These are phyloP conservation scores for Boletus rufocinnamomeus DNA, from an alignment of 768 basidiomycete species.

Conservation along the genomic window DNA sequence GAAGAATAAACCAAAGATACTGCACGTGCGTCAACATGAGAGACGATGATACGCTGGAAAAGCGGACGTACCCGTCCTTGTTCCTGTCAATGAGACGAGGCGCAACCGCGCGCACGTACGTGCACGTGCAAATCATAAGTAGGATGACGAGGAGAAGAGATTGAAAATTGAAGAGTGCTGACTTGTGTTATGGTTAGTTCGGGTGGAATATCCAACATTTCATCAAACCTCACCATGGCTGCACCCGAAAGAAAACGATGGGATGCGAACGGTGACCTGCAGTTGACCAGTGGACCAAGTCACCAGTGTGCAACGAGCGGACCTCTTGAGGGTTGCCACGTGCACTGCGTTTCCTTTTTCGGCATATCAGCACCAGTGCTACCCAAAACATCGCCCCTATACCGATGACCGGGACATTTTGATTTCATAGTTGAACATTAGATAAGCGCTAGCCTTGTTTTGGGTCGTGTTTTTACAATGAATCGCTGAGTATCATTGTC, in stretches of 20 bases:
- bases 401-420: not conserved
- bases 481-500: not conserved
- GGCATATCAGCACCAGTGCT: not conserved
- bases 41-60: not conserved
- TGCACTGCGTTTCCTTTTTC: not conserved
- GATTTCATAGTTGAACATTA: not conserved
- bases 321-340: not conserved
- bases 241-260: not conserved
- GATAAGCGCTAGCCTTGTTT: not conserved
- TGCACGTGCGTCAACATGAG: constrained; percentile 33
- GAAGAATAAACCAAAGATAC: constrained; percentile 91
- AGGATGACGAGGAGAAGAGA: constrained; percentile 92
- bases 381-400: not conserved
- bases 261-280: not conserved
- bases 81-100: constrained; percentile 92
- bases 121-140: constrained; percentile 94
- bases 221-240: constrained; percentile 21
- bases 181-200: constrained; percentile 44
- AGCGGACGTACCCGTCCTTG: constrained; percentile 76
- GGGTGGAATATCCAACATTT: not conserved
- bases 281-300: not conserved
- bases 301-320: not conserved
- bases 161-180: constrained; percentile 98
- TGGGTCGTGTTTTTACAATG: not conserved
- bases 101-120: constrained; percentile 88